A percentile compares a stretch with the other conserved stretches of the same genome.
These are phyloP conservation scores for Cyclotella baltica DNA, from an alignment of 108 stramenopile species.

Conservation along the genomic window DNA sequence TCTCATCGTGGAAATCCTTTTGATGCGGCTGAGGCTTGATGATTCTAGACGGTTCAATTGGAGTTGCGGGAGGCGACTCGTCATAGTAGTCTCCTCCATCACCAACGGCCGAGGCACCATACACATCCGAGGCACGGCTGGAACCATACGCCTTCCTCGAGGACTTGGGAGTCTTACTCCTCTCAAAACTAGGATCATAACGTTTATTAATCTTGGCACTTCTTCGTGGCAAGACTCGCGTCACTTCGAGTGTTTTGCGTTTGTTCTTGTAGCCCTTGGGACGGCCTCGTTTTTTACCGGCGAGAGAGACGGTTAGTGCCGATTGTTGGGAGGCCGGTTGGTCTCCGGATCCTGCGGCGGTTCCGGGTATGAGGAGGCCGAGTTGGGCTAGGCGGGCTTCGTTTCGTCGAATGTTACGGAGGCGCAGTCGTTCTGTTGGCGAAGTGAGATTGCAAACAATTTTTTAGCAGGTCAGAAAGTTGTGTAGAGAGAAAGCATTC, in stretches of 20 bases:
- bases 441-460: slow-evolving; percentile 2
- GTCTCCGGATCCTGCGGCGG: background rate
- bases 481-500: too few relatives aligned
- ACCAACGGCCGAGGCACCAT: background rate
- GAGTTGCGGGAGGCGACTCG: slow-evolving; percentile 1
- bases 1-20: slow-evolving; percentile 16
- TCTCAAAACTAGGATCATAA: background rate
- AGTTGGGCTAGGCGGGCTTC: slow-evolving; percentile 32
- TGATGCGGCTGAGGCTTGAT: slow-evolving; percentile 20
- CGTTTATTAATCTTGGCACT: background rate
- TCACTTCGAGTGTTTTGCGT: background rate
- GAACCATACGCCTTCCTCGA: too few relatives aligned
- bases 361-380: slow-evolving; percentile 9
- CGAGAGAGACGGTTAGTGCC: background rate
- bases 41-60: slow-evolving; percentile 4
- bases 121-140: too few relatives aligned
- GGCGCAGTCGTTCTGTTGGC: slow-evolving; percentile 34
- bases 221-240: background rate
- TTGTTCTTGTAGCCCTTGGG: slow-evolving; percentile 3
- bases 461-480: too few relatives aligned
- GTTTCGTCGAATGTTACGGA: slow-evolving; percentile 36
- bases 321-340: background rate
- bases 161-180: background rate
- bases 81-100: background rate
- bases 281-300: background rate